phyloP scores from a whole-genome alignment of 441 rosid species.

The Jatropha multifida region DNA sequence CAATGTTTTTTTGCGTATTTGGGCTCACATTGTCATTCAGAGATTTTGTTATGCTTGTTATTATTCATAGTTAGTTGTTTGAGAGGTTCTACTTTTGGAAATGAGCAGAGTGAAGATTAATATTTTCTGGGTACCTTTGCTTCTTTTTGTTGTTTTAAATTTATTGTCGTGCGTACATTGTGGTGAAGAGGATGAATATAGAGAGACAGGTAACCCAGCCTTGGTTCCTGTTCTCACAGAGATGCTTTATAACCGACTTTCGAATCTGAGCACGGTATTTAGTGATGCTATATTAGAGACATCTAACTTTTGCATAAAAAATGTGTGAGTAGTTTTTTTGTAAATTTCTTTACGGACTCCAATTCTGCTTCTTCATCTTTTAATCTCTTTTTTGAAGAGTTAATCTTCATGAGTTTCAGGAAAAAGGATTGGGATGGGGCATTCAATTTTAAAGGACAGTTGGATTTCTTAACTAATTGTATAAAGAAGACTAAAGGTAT shows the following conservation, averaged over 20 bases:
- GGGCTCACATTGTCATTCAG: not conserved
- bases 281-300: constrained; percentile 42
- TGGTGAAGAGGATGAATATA: constrained; percentile 58
- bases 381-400: constrained; percentile 4
- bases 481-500: constrained; percentile 59
- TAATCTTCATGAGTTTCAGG: constrained; percentile 43
- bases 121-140: constrained; percentile 30
- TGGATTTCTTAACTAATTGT: constrained; percentile 69
- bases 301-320: constrained; percentile 68
- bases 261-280: constrained; percentile 47
- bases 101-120: constrained; percentile 42
- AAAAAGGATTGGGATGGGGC: constrained; percentile 74
- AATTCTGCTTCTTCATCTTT: not conserved
- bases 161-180: constrained; percentile 29
- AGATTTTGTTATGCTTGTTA: constrained; percentile 10
- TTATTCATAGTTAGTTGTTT: constrained; percentile 4
- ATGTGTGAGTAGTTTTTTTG: constrained; percentile 46
- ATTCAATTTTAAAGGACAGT: constrained; percentile 58
- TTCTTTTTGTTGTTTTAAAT: constrained; percentile 36
- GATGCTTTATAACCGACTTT: constrained; percentile 52
- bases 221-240: constrained; percentile 49
- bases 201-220: constrained; percentile 52
- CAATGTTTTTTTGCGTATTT: constrained; percentile 2
- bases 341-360: not conserved
- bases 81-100: constrained; percentile 26